Base-by-base conservation (phyloP, 2,329 filamentous ascomycete genomes). In the Ascochyta clinopodiicola region DNA sequence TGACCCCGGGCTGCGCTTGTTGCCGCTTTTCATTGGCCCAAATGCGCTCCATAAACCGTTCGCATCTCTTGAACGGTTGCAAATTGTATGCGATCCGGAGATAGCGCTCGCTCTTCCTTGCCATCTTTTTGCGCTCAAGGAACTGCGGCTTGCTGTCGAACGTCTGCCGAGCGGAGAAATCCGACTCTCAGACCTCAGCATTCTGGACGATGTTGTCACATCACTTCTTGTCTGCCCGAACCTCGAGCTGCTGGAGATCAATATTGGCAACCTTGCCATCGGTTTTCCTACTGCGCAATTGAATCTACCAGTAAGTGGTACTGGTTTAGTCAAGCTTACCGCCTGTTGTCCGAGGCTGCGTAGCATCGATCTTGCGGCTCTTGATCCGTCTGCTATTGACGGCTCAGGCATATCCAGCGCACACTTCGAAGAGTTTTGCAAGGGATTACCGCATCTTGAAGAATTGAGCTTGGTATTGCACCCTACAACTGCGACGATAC, bases 41-140 rank as follows among this genome's bases (percentile, higher is more conserved):
- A 44, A 48, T 40, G 56, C 59, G 6, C 36, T 64, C 1, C 24
- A 62, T 3, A 44, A 54, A 17, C 59, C 63, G 2, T 71, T 75
- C 42, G 35, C 56, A 13, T 61, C 61, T 3, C 50, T 75, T 8
- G 65, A 56, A 21, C 58, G 62, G 2, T 50, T 72, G 17, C 60
- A 61, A 7, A 59, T 73, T 22, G 70, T 70, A 56, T 72, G 69
- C 39, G 73, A 73, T 34, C 71, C 71, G 2, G 71, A 74, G 25
- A 59, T 73, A 22, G 69, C 68, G 5, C 54, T 69, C 8, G 63
- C 69, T 4, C 60, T 75, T 2, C 61, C 65, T 10, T 24, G 38
- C 0, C 69, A 72, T 38, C 59, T 75, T 3, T 48, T 43, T 3
- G 9, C 34, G 3, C 29, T 75, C 17, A 61, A 71, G 40, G 61